Evolutionary conservation across 225 moss, liverwort and hornwort genomes (phyloP).

Genomic region (Marchantia polymorpha): DNA sequence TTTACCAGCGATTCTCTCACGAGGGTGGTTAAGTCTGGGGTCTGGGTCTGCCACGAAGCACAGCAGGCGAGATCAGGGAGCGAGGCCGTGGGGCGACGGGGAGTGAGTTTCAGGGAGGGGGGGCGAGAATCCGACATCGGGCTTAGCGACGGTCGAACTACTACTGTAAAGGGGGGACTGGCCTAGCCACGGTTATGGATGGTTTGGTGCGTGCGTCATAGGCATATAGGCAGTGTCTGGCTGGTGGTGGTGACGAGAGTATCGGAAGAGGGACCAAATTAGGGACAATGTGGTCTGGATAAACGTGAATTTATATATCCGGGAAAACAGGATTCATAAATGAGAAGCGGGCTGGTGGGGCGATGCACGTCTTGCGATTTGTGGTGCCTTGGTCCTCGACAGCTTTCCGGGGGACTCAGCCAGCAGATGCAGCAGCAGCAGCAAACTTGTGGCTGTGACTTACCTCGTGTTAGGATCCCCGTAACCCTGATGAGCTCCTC

Average conservation of each 20-base stretch:
- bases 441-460: conserved; percentile 10
- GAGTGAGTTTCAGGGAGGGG: not conserved
- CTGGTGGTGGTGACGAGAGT: not conserved
- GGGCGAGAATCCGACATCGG: not conserved
- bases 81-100: not conserved
- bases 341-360: not conserved
- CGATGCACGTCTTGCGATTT: conserved; percentile 12
- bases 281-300: not conserved
- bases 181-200: not conserved
- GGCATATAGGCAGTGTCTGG: not conserved
- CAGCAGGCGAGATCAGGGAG: not conserved
- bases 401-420: not conserved
- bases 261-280: not conserved
- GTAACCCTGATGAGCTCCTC: not conserved
- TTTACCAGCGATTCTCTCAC: not conserved
- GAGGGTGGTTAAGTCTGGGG: not conserved
- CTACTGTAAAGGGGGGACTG: not conserved
- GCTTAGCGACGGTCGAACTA: not conserved
- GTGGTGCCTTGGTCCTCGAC: conserved; percentile 3
- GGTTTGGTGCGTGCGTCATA: not conserved
- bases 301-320: not conserved
- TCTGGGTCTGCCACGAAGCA: not conserved
- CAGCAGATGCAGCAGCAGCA: not conserved
- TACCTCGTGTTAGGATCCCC: conserved; percentile 18
- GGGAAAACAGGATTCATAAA: conserved; percentile 2